Conservation (phyloP, 2,329 filamentous ascomycete genomes). For the Zasmidium angulare region DNA sequence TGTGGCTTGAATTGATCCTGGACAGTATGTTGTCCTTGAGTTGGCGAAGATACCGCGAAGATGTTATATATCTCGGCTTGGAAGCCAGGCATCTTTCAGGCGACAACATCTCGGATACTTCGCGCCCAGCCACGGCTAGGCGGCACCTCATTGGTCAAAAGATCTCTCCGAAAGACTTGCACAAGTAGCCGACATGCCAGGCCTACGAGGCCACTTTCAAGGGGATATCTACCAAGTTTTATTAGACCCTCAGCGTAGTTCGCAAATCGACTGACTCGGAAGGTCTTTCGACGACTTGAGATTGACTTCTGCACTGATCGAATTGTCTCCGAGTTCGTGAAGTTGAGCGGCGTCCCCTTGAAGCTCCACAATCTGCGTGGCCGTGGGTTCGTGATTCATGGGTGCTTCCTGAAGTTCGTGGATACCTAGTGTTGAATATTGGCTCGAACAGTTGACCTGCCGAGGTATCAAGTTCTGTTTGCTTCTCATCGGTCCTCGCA, state of each 20-base stretch:
- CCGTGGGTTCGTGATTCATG: not conserved
- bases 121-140: not conserved
- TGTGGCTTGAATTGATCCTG: no score
- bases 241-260: not conserved
- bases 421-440: not conserved
- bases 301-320: no score
- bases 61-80: not conserved
- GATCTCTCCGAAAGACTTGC: not conserved
- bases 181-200: not conserved
- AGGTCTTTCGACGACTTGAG: not conserved
- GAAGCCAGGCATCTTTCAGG: not conserved
- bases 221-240: not conserved
- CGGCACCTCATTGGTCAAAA: not conserved
- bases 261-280: not conserved
- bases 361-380: conserved; percentile 1
- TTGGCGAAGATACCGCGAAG: not conserved
- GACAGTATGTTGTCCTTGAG: no score
- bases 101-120: not conserved
- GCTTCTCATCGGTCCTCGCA: not conserved
- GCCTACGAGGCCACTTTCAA: not conserved
- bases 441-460: not conserved
- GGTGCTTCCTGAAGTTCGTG: not conserved
- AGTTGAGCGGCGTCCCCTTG: not conserved
- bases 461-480: not conserved
- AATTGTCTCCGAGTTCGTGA: not conserved